Evolutionary conservation across 2,329 filamentous ascomycete genomes (phyloP).

Genomic region (Penicillium sp.): DNA sequence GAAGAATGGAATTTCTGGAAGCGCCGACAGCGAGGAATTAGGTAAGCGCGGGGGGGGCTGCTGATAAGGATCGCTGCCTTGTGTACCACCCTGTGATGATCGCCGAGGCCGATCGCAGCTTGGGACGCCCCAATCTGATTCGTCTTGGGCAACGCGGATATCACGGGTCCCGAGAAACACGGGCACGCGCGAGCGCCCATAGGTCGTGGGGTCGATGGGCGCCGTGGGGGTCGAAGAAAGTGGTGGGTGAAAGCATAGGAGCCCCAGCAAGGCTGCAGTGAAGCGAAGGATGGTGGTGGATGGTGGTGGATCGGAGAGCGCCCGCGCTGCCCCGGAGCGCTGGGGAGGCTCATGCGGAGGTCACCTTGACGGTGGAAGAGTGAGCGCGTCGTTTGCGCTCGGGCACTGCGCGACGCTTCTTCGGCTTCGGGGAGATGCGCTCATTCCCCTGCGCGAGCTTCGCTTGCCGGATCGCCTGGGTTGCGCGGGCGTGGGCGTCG

Average conservation of each 20-base stretch:
- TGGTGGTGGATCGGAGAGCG: constrained; percentile 16
- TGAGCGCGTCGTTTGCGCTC: constrained; percentile 30
- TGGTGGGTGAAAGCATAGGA: constrained; percentile 1
- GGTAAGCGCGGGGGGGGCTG: constrained; percentile 25
- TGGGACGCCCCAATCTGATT: no score
- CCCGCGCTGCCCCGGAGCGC: constrained; percentile 19
- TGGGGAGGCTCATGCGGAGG: constrained; percentile 2
- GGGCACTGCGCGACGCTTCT: constrained; percentile 31
- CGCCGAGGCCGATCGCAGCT: neutral
- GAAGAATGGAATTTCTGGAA: constrained; percentile 18
- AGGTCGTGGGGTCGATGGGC: no score
- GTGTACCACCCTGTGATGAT: neutral
- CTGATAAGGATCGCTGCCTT: constrained; percentile 6
- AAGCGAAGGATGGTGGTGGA: no score
- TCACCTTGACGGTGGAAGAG: constrained; percentile 22
- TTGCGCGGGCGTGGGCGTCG: constrained; percentile 42
- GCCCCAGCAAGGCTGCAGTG: neutral
- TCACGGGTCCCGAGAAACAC: no score
- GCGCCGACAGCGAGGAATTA: constrained; percentile 26
- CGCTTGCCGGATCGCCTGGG: constrained; percentile 38
- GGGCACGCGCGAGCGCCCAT: no score
- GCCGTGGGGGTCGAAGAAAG: no score
- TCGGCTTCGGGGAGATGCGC: constrained; percentile 22
- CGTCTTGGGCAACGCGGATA: no score
- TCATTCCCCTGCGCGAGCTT: constrained; percentile 30